These are phyloP conservation scores for Botrytis paeoniae DNA, from an alignment of 2,329 filamentous ascomycete genomes.

Conservation along the genomic window DNA sequence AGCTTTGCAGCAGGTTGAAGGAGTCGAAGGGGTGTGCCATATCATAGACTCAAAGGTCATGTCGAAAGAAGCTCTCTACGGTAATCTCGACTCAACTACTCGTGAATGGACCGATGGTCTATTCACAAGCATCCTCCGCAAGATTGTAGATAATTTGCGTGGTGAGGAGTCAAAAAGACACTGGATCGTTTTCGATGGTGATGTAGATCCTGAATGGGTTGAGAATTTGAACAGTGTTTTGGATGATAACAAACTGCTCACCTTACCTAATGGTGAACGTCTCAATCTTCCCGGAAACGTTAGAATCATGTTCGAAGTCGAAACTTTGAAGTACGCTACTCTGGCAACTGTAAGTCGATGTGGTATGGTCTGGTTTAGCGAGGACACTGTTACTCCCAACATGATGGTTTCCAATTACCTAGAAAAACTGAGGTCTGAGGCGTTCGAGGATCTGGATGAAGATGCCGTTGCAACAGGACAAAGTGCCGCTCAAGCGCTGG, in stretches of 20 bases:
- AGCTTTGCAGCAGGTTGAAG: constrained; percentile 86
- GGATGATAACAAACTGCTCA: constrained; percentile 97
- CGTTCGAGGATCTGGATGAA: constrained; percentile 95
- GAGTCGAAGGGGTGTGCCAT: constrained; percentile 89
- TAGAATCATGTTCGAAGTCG: constrained; percentile 99
- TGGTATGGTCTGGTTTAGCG: constrained; percentile 99
- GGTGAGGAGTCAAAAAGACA: constrained; percentile 95
- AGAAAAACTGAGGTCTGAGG: constrained; percentile 72
- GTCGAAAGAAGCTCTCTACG: constrained; percentile 97
- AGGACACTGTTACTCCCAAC: constrained; percentile 86
- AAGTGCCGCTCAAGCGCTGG: constrained; percentile 72
- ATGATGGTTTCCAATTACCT: constrained; percentile 96
- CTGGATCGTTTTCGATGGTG: constrained; percentile 99
- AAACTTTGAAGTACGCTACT: constrained; percentile 95
- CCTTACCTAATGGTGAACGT: constrained; percentile 95
- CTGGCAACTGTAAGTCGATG: constrained; percentile 98
- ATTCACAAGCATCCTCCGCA: constrained; percentile 95
- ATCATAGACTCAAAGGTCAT: constrained; percentile 99
- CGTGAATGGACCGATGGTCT: constrained; percentile 98
- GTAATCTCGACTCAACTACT: constrained; percentile 92
- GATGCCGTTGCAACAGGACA: constrained; percentile 76
- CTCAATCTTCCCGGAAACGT: constrained; percentile 92
- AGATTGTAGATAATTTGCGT: constrained; percentile 97
- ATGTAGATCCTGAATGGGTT: constrained; percentile 99
- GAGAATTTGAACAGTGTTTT: constrained; percentile 99